Percentiles rank a stretch among this genome's conserved stretches.
Conservation (phyloP, 495 filamentous ascomycete species). For the Talaromyces thailandensis region DNA sequence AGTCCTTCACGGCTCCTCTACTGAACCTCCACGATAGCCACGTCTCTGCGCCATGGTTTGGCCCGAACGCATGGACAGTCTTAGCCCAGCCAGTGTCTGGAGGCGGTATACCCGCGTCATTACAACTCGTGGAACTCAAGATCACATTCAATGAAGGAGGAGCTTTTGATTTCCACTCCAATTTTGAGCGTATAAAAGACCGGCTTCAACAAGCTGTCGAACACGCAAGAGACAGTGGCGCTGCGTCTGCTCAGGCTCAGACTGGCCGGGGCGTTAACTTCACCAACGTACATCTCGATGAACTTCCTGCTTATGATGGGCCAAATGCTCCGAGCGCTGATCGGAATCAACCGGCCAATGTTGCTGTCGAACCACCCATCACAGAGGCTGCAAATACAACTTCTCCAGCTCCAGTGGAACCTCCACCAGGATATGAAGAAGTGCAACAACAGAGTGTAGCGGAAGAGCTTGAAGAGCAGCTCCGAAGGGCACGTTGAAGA, state of each 20-base stretch:
- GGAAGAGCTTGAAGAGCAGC: conserved; percentile 43
- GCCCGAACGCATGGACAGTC: conserved; percentile 87
- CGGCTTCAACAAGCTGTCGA: conserved; percentile 71
- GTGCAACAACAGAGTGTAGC: conserved; percentile 73
- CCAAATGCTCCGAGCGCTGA: conserved; percentile 14
- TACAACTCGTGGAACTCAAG: conserved; percentile 65
- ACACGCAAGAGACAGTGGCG: conserved; percentile 45
- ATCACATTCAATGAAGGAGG: conserved; percentile 92
- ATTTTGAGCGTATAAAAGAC: conserved; percentile 80
- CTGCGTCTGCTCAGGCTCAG: conserved; percentile 9
- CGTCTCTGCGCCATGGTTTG: conserved; percentile 86
- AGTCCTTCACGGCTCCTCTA: conserved; percentile 84
- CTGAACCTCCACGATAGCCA: conserved; percentile 81
- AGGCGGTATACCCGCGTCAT: conserved; percentile 75
- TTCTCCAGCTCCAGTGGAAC: conserved; percentile 52
- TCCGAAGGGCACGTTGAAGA: conserved; percentile 20
- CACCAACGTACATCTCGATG: conserved; percentile 60
- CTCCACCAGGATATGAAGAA: conserved; percentile 90
- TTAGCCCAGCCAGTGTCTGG: conserved; percentile 68
- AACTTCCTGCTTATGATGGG: conserved; percentile 70
- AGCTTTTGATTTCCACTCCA: conserved; percentile 79
- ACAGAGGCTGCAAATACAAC: conserved; percentile 8
- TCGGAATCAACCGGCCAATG: background rate
- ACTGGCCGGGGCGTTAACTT: conserved; percentile 35
- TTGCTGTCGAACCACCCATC: background rate